phyloP scores from a whole-genome alignment of 2,329 filamentous ascomycete species.

The Geoglossum cookeanum region DNA sequence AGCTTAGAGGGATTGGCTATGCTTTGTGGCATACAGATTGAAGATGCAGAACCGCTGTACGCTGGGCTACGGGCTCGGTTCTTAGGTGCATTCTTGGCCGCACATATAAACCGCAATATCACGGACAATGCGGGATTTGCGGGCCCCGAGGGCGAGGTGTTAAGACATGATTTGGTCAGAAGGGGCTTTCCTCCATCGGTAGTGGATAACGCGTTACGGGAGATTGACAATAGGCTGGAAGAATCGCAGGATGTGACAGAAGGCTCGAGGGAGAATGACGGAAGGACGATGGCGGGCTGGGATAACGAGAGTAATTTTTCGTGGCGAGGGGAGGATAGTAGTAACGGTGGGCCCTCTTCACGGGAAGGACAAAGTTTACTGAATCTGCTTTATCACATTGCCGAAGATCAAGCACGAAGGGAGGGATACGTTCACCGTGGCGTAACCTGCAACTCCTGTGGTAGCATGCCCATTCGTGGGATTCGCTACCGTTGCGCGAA shows the following conservation, averaged over 20 bases:
- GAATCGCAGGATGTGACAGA: slow-evolving; percentile 4
- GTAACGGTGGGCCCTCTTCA: slow-evolving; percentile 13
- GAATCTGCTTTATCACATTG: slow-evolving; percentile 74
- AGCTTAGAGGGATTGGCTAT: neutral
- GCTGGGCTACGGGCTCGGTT: neutral
- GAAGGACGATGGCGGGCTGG: slow-evolving; percentile 18
- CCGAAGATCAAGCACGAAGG: slow-evolving; percentile 73
- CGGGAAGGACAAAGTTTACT: slow-evolving; percentile 57
- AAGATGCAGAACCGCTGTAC: neutral
- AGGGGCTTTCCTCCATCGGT: neutral
- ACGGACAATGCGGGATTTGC: neutral
- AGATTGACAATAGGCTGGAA: neutral
- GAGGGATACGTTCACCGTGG: slow-evolving; percentile 86
- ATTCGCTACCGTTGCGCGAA: slow-evolving; percentile 90
- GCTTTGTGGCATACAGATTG: neutral
- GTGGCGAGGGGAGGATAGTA: slow-evolving; percentile 23
- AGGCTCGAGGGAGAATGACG: slow-evolving; percentile 3
- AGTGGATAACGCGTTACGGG: neutral
- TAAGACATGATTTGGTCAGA: neutral
- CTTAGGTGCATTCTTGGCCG: neutral
- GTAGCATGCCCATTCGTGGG: slow-evolving; percentile 72
- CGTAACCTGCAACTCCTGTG: slow-evolving; percentile 80
- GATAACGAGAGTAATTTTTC: slow-evolving; percentile 27
- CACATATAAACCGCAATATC: neutral
- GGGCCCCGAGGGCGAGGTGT: neutral